These are phyloP conservation scores for Metschnikowia dekortorum DNA, from an alignment of 805 yeast species.

Conservation along the genomic window DNA sequence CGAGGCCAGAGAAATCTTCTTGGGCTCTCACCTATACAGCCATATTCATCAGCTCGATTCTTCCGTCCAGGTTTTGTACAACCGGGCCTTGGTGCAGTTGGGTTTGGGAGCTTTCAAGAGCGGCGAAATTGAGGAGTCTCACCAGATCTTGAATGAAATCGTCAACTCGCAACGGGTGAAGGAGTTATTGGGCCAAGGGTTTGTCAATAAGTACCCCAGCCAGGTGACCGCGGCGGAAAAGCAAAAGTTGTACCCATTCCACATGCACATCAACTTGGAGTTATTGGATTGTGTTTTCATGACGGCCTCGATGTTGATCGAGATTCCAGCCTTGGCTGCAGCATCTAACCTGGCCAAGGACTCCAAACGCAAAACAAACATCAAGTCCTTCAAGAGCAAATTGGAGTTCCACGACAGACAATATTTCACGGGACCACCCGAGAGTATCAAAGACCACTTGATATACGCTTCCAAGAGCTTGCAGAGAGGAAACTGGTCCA, in stretches of 20 bases:
- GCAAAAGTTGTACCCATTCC: conserved; percentile 90
- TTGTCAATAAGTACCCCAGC: conserved; percentile 60
- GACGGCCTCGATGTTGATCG: conserved; percentile 84
- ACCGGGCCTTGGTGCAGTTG: conserved; percentile 91
- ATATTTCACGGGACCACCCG: conserved; percentile 96
- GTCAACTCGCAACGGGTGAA: conserved; percentile 80
- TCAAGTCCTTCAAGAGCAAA: conserved; percentile 85
- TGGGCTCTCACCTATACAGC: conserved; percentile 80
- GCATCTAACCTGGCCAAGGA: conserved; percentile 57
- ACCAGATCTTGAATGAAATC: conserved; percentile 82
- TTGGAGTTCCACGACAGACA: conserved; percentile 92
- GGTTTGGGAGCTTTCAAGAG: conserved; percentile 93
- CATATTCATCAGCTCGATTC: conserved; percentile 83
- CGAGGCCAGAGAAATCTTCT: conserved; percentile 83
- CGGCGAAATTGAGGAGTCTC: conserved; percentile 81
- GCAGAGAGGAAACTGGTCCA: conserved; percentile 85
- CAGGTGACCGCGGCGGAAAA: conserved; percentile 56
- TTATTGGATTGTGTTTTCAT: conserved; percentile 89
- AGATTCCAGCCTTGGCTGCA: conserved; percentile 80
- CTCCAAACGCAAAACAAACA: conserved; percentile 49
- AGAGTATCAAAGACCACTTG: conserved; percentile 88
- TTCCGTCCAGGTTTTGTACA: conserved; percentile 83
- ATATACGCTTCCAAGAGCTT: conserved; percentile 88
- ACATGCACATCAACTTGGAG: conserved; percentile 96
- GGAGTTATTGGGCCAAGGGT: conserved; percentile 92